Evolutionary conservation across 225 moss, liverwort and hornwort genomes (phyloP), one percentile per base, ranked within the genome.

Genomic region (Physcomitrellopsis africana): DNA sequence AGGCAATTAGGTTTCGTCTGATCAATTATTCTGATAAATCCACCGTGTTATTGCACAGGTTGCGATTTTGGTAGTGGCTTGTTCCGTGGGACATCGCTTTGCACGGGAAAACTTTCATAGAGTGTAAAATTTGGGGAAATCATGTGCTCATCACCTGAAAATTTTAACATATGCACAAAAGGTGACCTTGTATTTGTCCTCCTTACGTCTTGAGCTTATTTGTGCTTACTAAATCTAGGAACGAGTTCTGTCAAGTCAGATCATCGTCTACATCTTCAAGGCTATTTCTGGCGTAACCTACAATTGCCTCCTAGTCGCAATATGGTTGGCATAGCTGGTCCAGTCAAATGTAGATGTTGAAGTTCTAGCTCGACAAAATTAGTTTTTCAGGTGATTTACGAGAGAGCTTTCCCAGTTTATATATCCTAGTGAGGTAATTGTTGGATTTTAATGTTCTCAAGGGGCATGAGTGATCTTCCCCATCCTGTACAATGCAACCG

Each of bases 71-170:
- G n/a, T 76, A 2, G 42, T 65, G 27, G 84, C 87, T 60, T 82
- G 84, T 73, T 69, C 72, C 41, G 68, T 79, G 52, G 87, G 84
- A 1, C 87, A 81, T 60, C 70, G 77, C 43, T 55, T 71, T 48
- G 70, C 72, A 14, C 58, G 81, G 72, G 32, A 54, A 43, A 22
- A 68, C 1, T 80, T 79, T 65, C 74, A 64, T n/a, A 79, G 77
- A 82, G 77, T 84, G 29, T 77, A 72, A 55, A 32, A 22, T n/a
- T 11, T 61, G n/a, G 32, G n/a, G 45, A 52, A 24, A 11, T 10
- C 20, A 59, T 32, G 10, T 15, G 53, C 67, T 44, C 26, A 13
- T 26, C 8, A 60, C 42, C 37, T 55, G 9, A 27, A 26, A 41
- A 15, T 19, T 18, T 37, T 46, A 29, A 20, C 65, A 49, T 9